phyloP scores from a whole-genome alignment of 2,329 filamentous ascomycete genomes.

The Periconia digitata region DNA sequence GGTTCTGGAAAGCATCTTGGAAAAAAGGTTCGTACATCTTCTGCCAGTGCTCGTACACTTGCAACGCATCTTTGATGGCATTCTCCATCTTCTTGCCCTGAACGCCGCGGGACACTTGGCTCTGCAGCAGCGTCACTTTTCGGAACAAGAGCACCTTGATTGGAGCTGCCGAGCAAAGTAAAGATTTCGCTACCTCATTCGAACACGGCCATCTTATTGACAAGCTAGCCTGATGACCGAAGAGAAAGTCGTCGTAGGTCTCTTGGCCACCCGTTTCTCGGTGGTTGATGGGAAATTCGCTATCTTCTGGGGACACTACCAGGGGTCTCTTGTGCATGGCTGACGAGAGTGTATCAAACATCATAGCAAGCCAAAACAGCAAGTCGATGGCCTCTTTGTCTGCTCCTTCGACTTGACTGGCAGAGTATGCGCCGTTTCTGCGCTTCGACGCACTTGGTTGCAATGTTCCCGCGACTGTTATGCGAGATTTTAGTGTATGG shows the following conservation, averaged over 20 bases:
- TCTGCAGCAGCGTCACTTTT: conserved; percentile 59
- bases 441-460: conserved; percentile 8
- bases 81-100: conserved; percentile 49
- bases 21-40: conserved; percentile 56
- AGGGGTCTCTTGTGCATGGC: conserved; percentile 54
- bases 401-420: conserved; percentile 28
- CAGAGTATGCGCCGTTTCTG: conserved; percentile 15
- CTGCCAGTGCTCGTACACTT: conserved; percentile 60
- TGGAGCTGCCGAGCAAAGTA: conserved; percentile 56
- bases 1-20: conserved; percentile 53
- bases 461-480: conserved; percentile 24
- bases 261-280: conserved; percentile 9
- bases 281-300: conserved; percentile 31
- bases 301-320: conserved; percentile 51
- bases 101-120: conserved; percentile 48
- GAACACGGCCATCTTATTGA: conserved; percentile 57
- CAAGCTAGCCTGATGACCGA: conserved; percentile 32
- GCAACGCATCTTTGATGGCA: conserved; percentile 50
- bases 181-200: conserved; percentile 53
- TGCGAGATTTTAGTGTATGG: conserved; percentile 37
- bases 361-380: conserved; percentile 60
- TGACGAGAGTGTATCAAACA: conserved; percentile 61
- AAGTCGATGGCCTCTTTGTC: conserved; percentile 54
- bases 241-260: conserved; percentile 45
- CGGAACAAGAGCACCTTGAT: conserved; percentile 63